Evolutionary conservation across 495 filamentous ascomycete species (phyloP).

Genomic region (Tuber melanosporum): DNA sequence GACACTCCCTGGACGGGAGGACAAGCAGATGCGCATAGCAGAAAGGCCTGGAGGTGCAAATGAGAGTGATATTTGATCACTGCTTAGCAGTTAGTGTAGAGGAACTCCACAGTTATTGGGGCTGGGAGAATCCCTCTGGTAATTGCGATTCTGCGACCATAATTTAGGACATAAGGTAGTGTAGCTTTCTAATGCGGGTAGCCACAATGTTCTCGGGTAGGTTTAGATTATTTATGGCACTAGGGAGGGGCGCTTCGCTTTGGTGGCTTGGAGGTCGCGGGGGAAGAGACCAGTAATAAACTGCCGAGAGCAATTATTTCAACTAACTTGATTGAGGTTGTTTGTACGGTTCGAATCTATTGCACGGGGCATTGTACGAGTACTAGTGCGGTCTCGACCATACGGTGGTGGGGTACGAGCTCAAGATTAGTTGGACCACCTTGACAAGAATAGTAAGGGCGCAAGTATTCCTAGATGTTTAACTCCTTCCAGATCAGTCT

Average conservation of each 20-base stretch:
- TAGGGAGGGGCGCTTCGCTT: not conserved
- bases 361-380: not conserved
- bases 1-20: not conserved
- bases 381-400: not conserved
- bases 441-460: not conserved
- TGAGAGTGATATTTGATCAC: too few species aligned
- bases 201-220: too few species aligned
- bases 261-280: not conserved
- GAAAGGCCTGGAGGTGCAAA: too few species aligned
- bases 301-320: not conserved
- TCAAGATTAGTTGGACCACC: not conserved
- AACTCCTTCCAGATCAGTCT: not conserved
- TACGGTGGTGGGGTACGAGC: not conserved
- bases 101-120: too few species aligned
- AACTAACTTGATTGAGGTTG: not conserved
- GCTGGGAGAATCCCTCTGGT: too few species aligned
- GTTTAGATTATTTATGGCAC: not conserved
- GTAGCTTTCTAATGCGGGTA: too few species aligned
- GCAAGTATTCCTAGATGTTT: not conserved
- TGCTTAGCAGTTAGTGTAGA: too few species aligned
- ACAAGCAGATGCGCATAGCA: not conserved
- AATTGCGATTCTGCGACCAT: too few species aligned
- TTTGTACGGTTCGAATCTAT: not conserved
- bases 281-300: not conserved
- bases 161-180: too few species aligned